Evolutionary conservation across 192 early-diverging fungal species (phyloP), one percentile per base, ranked within the genome.

Genomic region (Gryganskiella cystojenkinii): DNA sequence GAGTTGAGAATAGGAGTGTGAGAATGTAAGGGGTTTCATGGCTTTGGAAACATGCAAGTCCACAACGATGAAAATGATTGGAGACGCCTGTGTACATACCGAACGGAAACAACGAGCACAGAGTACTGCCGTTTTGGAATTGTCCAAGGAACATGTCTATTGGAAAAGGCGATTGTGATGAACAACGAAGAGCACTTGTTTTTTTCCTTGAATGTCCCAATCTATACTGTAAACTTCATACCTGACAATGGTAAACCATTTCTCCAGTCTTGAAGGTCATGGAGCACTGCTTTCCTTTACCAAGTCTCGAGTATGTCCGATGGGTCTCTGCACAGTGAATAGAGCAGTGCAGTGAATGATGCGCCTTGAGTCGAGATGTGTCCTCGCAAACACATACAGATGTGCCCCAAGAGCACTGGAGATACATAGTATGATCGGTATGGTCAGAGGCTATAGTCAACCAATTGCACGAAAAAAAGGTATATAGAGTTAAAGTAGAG

Each of bases 341-440:
- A 2, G 71, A 75, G 20, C 71, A 75, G 33, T 67, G 71, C 19
- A 72, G 4, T 4, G 52, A 40, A 10, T 61, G 22, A 10, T 42
- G 55, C 24, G 34, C 14, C 31, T 76, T 67, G 5, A 56, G n/a
- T 34, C 25, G 49, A 13, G 15, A 17, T 11, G 24, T 24, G 22
- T 67, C 64, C 2, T 59, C 52, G 31, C 73, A 76, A 1, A 57
- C 59, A 17, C 73, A 76, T 1, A 68, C 47, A 17, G 65, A 68
- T 42, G 46, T 63, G 13, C 65, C 73, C 73, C 73, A 76, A 6
- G 73, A 76, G 57, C 73, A 76, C 24, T 76, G 73, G 19, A 76
- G 33, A 35, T 63, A 76, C 73, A 76, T 67, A 8, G 58, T 58
- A 42, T 76, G 73, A 24, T 76, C 65, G 3, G 46, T 51, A 34